These are phyloP conservation scores for Oryza officinalis DNA, from an alignment of 176 grass and related monocot species.

Conservation along the genomic window DNA sequence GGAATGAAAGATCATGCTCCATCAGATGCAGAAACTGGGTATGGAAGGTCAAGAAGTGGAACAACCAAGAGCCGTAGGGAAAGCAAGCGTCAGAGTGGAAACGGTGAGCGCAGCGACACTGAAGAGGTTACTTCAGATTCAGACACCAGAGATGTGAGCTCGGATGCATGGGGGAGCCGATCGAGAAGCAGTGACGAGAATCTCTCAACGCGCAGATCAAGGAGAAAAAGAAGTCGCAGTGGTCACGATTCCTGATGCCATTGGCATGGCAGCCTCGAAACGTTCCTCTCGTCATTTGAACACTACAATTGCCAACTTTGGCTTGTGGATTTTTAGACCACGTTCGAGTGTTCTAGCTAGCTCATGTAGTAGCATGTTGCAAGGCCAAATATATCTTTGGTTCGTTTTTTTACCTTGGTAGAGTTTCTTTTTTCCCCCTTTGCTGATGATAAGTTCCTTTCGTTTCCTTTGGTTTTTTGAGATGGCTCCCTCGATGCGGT, in stretches of 20 bases:
- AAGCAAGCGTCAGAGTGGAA: constrained; percentile 44
- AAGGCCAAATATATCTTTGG: neutral
- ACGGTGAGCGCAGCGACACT: neutral
- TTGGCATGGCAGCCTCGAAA: neutral
- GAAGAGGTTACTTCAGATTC: constrained; percentile 27
- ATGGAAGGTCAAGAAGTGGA: constrained; percentile 28
- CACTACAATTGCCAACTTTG: neutral
- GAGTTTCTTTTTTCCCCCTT: neutral
- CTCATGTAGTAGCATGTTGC: neutral
- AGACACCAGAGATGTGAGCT: constrained; percentile 21
- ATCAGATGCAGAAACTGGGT: neutral
- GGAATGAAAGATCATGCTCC: constrained; percentile 17
- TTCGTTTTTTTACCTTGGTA: neutral
- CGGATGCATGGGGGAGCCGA: constrained; percentile 11
- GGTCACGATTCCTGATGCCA: constrained; percentile 11
- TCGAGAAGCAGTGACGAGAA: constrained; percentile 41
- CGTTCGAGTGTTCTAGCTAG: neutral
- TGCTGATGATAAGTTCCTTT: neutral
- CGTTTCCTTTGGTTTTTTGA: no score
- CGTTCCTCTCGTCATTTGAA: neutral
- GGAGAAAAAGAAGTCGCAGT: constrained; percentile 15
- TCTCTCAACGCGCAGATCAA: constrained; percentile 7
- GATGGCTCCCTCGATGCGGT: no score
- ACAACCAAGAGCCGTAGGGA: constrained; percentile 8
- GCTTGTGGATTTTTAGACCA: neutral